These are phyloP conservation scores for Juncus effusus DNA, from an alignment of 176 grass and related monocot genomes.

Conservation along the genomic window DNA sequence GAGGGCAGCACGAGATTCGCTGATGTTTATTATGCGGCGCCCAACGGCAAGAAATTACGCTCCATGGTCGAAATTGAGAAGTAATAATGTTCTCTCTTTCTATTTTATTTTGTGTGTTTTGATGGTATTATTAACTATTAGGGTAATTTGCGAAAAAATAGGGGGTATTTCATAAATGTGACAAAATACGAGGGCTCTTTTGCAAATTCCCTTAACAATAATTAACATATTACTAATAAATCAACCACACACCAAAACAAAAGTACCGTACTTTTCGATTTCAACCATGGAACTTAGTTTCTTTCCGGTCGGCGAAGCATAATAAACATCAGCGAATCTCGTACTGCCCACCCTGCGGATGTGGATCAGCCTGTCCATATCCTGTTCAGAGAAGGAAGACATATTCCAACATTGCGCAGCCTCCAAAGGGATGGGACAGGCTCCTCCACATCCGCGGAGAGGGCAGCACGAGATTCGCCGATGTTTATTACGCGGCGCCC, in stretches of 20 bases:
- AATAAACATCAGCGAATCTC: too few species aligned
- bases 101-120: too few species aligned
- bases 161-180: too few species aligned
- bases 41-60: slow-evolving; percentile 23
- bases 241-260: too few species aligned
- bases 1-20: slow-evolving; percentile 59
- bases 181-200: too few species aligned
- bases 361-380: slow-evolving; percentile 1
- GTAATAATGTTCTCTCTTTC: too few species aligned
- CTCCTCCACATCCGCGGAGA: slow-evolving; percentile 52
- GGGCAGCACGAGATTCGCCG: slow-evolving; percentile 56
- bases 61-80: slow-evolving; percentile 20
- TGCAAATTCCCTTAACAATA: slow-evolving; percentile 42
- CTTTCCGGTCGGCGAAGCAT: slow-evolving; percentile 27
- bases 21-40: slow-evolving; percentile 41
- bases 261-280: too few species aligned
- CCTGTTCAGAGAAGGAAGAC: slow-evolving; percentile 52
- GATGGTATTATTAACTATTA: too few species aligned
- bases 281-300: slow-evolving; percentile 16
- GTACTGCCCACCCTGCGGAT: too few species aligned
- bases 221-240: slow-evolving; percentile 54
- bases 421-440: slow-evolving; percentile 67
- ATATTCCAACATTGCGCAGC: slow-evolving; percentile 45
- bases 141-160: too few species aligned
- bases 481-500: slow-evolving; percentile 36